A percentile compares a stretch with the other conserved stretches of the same genome.
These are phyloP conservation scores for Calycina marina DNA, from an alignment of 2,329 filamentous ascomycete genomes.

Conservation along the genomic window DNA sequence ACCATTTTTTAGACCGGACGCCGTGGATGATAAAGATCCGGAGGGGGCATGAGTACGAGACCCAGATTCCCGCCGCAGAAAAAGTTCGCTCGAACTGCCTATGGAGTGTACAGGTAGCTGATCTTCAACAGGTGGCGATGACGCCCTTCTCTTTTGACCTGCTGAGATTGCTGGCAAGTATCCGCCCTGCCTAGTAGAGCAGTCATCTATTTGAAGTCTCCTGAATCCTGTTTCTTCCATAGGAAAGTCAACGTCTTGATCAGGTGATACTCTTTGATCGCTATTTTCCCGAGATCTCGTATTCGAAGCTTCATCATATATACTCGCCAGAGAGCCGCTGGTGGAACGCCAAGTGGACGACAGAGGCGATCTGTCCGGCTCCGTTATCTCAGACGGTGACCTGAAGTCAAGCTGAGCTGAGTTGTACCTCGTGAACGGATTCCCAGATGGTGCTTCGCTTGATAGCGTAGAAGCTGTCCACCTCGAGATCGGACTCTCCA, in stretches of 20 bases:
- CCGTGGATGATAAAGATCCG: constrained; percentile 49
- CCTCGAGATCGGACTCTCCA: constrained; percentile 19
- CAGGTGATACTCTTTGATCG: constrained; percentile 35
- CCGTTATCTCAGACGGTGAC: constrained; percentile 19
- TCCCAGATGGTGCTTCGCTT: constrained; percentile 18
- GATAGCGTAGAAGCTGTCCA: constrained; percentile 20
- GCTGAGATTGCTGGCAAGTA: constrained; percentile 24
- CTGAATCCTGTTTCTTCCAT: constrained; percentile 38
- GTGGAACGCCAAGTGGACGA: constrained; percentile 28
- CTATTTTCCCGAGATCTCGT: constrained; percentile 42
- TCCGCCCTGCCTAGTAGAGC: constrained; percentile 22
- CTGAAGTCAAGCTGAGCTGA: constrained; percentile 16
- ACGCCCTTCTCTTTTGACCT: constrained; percentile 49
- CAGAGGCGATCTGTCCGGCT: constrained; percentile 19
- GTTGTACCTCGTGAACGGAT: constrained; percentile 14
- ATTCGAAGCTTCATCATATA: constrained; percentile 34
- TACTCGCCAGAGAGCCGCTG: constrained; percentile 26
- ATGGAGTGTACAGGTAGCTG: constrained; percentile 20
- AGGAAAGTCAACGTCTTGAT: constrained; percentile 28
- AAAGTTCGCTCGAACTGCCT: constrained; percentile 22
- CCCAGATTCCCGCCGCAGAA: constrained; percentile 30
- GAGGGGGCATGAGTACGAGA: constrained; percentile 38
- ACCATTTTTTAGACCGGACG: constrained; percentile 44
- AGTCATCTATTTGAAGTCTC: constrained; percentile 37
- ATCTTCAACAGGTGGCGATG: constrained; percentile 42